These are phyloP conservation scores for Rugosomyces carneus DNA, from an alignment of 1,284 basidiomycete genomes.

Conservation along the genomic window DNA sequence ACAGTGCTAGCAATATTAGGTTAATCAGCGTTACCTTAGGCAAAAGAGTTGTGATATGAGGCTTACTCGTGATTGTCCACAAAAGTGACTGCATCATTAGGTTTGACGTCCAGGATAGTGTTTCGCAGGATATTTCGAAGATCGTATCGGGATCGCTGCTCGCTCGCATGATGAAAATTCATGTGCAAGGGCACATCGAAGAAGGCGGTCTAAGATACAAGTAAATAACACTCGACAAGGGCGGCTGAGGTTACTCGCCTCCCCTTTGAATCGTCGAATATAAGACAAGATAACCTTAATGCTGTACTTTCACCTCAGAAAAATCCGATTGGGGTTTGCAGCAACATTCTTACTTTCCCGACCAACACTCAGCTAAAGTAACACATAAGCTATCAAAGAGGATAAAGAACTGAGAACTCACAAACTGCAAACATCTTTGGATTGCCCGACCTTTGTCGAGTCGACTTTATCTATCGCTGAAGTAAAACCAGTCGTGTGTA, in stretches of 20 bases:
- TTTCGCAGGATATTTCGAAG: constrained; percentile 55
- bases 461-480: constrained; percentile 40
- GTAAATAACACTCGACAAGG: background rate
- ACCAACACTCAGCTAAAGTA: constrained; percentile 64
- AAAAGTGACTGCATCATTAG: constrained; percentile 73
- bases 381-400: constrained; percentile 1
- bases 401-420: constrained; percentile 20
- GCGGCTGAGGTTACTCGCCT: constrained; percentile 40
- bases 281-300: constrained; percentile 48
- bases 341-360: constrained; percentile 45
- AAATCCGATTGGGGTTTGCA: background rate
- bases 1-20: constrained; percentile 44
- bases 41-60: background rate
- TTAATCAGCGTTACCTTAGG: background rate
- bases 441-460: constrained; percentile 37
- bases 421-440: constrained; percentile 59
- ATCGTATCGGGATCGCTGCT: constrained; percentile 54
- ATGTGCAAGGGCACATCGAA: constrained; percentile 77
- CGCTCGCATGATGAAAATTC: constrained; percentile 64
- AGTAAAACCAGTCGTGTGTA: constrained; percentile 1
- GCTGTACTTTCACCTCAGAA: constrained; percentile 27
- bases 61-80: constrained; percentile 80
- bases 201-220: constrained; percentile 51
- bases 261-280: constrained; percentile 54
- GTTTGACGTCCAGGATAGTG: constrained; percentile 51